Percentiles rank a stretch among this genome's conserved stretches.
phyloP scores from a whole-genome alignment of 768 basidiomycete species.

The Calvatia gigantea region DNA sequence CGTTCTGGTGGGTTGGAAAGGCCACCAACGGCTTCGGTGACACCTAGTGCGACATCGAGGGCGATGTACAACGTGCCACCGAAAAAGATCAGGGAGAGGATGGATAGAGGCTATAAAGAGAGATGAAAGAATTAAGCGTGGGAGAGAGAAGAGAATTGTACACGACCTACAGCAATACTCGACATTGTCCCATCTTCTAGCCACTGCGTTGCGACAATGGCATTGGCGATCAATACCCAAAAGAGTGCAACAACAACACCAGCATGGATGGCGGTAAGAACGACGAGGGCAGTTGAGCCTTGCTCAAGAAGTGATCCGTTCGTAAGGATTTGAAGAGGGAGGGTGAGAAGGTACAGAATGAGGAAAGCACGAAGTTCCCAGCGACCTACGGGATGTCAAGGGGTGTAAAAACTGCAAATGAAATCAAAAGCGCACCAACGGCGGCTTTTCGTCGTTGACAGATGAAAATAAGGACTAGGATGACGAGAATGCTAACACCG shows the following conservation, averaged over 20 bases:
- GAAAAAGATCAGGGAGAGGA: conserved; percentile 58
- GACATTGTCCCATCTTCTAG: conserved; percentile 88
- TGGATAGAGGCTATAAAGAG: conserved; percentile 54
- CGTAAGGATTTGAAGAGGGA: conserved; percentile 78
- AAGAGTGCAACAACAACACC: conserved; percentile 75
- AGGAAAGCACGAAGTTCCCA: conserved; percentile 70
- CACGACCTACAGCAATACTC: conserved; percentile 56
- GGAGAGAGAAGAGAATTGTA: not conserved
- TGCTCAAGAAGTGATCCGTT: conserved; percentile 79
- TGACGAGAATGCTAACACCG: conserved; percentile 63
- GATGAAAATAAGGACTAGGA: conserved; percentile 51
- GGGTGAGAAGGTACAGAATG: conserved; percentile 61
- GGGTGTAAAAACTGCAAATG: not conserved
- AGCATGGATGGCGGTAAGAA: conserved; percentile 75
- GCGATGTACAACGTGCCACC: conserved; percentile 78
- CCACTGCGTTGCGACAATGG: conserved; percentile 78
- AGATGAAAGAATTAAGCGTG: not conserved
- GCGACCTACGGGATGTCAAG: conserved; percentile 40
- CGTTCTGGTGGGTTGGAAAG: conserved; percentile 51
- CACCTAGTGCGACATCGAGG: conserved; percentile 72
- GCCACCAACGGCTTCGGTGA: conserved; percentile 56
- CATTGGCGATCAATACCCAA: conserved; percentile 76
- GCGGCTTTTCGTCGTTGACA: conserved; percentile 77
- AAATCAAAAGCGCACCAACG: conserved; percentile 46
- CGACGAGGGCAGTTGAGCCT: conserved; percentile 66